phyloP scores from a whole-genome alignment of 129 eudicot genomes.

The Pseudognaphalium luteoalbum region DNA sequence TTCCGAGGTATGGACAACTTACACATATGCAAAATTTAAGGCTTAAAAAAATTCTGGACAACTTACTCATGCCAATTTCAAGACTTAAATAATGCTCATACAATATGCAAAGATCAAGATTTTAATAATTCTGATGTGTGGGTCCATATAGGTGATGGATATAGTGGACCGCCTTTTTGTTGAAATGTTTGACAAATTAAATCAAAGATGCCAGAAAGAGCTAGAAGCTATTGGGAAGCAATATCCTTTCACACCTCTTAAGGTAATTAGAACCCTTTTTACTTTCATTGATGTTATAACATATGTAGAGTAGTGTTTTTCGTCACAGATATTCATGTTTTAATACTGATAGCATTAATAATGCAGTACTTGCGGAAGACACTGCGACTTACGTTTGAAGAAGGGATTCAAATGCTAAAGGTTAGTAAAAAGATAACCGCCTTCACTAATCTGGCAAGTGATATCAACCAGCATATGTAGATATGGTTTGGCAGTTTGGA shows the following conservation, averaged over 20 bases:
- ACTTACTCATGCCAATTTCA: background rate
- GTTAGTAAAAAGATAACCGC: conserved; percentile 30
- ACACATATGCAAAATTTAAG: background rate
- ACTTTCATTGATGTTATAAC: background rate
- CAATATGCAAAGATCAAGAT: background rate
- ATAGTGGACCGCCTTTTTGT: conserved; percentile 81
- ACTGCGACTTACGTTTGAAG: conserved; percentile 74
- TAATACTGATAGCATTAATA: conserved; percentile 16
- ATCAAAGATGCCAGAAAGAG: conserved; percentile 61
- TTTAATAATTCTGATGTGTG: conserved; percentile 1
- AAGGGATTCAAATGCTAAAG: conserved; percentile 91
- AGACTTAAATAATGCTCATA: background rate
- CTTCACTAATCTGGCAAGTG: background rate
- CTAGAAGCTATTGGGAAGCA: conserved; percentile 79
- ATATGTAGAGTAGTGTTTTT: background rate
- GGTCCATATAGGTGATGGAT: conserved; percentile 82
- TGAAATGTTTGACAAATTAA: conserved; percentile 68
- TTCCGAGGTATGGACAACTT: conserved; percentile 56
- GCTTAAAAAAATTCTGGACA: too few species aligned
- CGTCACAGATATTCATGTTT: background rate
- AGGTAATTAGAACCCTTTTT: conserved; percentile 35
- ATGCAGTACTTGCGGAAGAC: conserved; percentile 80
- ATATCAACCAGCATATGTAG: background rate
- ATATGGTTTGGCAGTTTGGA: background rate
- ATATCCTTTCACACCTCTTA: conserved; percentile 78